A percentile compares a stretch with the other conserved stretches of the same genome.
Evolutionary conservation across 768 basidiomycete species (phyloP).

Genomic region (Pisolithus orientalis): DNA sequence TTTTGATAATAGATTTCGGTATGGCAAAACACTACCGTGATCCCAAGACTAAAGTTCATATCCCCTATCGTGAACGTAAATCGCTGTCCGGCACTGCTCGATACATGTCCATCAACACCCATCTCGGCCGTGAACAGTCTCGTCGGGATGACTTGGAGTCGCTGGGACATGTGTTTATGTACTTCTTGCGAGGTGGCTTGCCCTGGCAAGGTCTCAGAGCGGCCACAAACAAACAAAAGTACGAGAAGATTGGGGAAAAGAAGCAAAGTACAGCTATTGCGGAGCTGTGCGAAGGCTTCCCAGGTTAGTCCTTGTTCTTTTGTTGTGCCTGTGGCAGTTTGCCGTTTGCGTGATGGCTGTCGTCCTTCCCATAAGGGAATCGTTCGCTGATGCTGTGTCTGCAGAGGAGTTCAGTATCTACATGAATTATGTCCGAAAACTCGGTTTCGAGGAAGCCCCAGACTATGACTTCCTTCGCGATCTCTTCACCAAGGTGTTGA

Average conservation of each 20-base stretch:
- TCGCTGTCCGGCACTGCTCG: constrained; percentile 93
- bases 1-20: constrained; percentile 69
- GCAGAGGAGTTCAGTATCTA: constrained; percentile 97
- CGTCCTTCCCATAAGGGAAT: background rate
- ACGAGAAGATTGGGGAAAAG: constrained; percentile 99
- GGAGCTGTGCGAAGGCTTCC: constrained; percentile 95
- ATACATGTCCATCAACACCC: constrained; percentile 99
- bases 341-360: background rate
- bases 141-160: constrained; percentile 96
- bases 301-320: constrained; percentile 42
- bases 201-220: constrained; percentile 98
- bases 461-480: constrained; percentile 98
- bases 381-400: background rate
- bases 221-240: constrained; percentile 99
- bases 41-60: constrained; percentile 95
- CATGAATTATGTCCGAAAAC: constrained; percentile 98
- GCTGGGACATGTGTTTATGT: constrained; percentile 98
- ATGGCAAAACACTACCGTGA: constrained; percentile 99
- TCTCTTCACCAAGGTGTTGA: constrained; percentile 87
- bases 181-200: constrained; percentile 91
- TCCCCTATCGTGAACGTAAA: constrained; percentile 99
- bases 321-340: background rate
- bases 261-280: constrained; percentile 90
- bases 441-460: constrained; percentile 95
- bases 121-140: constrained; percentile 91